phyloP scores from a whole-genome alignment of 1,139 yeast genomes.

The Magnusiomyces suaveolens region DNA sequence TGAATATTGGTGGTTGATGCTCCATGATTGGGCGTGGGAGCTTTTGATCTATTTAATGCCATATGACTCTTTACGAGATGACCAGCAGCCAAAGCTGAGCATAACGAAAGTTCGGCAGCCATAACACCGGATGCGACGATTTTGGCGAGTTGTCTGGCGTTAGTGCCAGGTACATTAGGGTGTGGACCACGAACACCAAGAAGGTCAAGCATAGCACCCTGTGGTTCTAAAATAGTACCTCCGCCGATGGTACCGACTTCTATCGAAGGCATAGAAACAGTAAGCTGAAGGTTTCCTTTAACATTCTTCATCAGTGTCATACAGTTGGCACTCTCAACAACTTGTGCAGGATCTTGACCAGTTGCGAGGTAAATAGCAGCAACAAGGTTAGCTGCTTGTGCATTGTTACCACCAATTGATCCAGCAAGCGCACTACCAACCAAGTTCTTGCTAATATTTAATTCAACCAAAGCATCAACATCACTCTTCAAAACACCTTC shows the following conservation, averaged over 20 bases:
- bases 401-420: constrained; percentile 93
- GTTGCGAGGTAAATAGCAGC: constrained; percentile 91
- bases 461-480: constrained; percentile 83
- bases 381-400: constrained; percentile 93
- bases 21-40: constrained; percentile 35
- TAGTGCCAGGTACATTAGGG: constrained; percentile 86
- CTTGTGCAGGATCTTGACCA: constrained; percentile 98
- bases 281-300: constrained; percentile 73
- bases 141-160: constrained; percentile 88
- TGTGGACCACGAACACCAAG: constrained; percentile 95
- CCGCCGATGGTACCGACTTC: constrained; percentile 99
- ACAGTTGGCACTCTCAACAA: constrained; percentile 95
- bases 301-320: constrained; percentile 85
- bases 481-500: constrained; percentile 76
- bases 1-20: constrained; percentile 37
- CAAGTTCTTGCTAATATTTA: constrained; percentile 79
- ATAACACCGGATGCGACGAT: constrained; percentile 90
- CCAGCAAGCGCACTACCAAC: constrained; percentile 99
- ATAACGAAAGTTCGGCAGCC: constrained; percentile 90
- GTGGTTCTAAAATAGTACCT: constrained; percentile 95
- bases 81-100: constrained; percentile 96
- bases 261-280: constrained; percentile 97
- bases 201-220: constrained; percentile 89
- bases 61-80: constrained; percentile 96
- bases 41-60: constrained; percentile 80